Base-by-base conservation (phyloP, 176 grass and related monocot species). In the Puccinellia tenuiflora region DNA sequence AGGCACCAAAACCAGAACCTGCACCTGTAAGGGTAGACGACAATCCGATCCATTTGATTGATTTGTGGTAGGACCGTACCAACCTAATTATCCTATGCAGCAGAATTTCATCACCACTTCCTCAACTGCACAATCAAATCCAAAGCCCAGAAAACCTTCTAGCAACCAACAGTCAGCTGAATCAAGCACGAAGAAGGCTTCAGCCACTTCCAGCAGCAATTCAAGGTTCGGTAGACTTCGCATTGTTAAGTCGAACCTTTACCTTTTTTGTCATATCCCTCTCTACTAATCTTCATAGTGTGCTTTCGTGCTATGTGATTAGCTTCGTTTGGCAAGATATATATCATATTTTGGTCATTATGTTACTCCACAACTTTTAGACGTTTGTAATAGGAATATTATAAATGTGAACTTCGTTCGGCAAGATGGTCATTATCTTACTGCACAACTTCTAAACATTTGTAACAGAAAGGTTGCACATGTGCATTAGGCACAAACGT, bases 1-100 rank as follows among this genome's bases (percentile, higher is more conserved):
- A 90, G 90, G 86, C 89, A 45, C 89, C 91, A 29, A 96, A 92
- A 75, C 88, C 84, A 17, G 91, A 95, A 75, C 88, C 93, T 57
- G 42, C 64, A 15, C 84, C 88, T 71, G 43, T 87, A 26, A 90
- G 84, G 88, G 97, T 99, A 82, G 35, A 35, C 68, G 6, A 1
- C 59, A 46, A 33, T 51, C 53, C 20, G n/a, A 50, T 64, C 86
- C 54, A 9, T 52, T 64, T 61, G 34, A 69, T 53, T 7, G 25
- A n/a, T 37, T 43, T 39, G 10, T 7, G 6, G 59, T 74, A 40
- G 38, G 6, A 52, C 28, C 43, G 13, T 43, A 31, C 35, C 48
- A 9, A 14, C 29, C 16, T 86, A 61, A 78, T 43, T 31, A 59
- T 45, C 24, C 21, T 75, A 29, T 80, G 75, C 37, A 83, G 24